These are phyloP conservation scores for Coccinonectria pachysandricola DNA, from an alignment of 2,329 filamentous ascomycete genomes.

Conservation along the genomic window DNA sequence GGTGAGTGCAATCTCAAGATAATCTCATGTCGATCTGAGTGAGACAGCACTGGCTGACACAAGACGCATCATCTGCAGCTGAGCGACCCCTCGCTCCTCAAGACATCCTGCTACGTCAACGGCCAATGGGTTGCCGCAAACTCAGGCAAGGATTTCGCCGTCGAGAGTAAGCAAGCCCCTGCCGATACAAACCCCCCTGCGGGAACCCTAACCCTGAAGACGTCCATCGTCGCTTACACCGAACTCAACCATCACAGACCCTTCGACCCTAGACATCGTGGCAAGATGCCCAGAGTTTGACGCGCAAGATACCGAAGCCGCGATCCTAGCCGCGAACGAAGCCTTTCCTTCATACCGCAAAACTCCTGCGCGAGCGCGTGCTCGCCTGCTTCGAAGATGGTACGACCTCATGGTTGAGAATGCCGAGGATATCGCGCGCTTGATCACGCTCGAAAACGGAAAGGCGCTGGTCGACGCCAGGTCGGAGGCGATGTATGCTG, in stretches of 20 bases:
- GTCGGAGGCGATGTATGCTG: constrained; percentile 47
- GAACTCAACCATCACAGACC: constrained; percentile 38
- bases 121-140: constrained; percentile 65
- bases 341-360: constrained; percentile 48
- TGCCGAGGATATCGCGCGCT: constrained; percentile 52
- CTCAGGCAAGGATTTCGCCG: constrained; percentile 64
- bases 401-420: constrained; percentile 58
- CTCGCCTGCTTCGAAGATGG: constrained; percentile 53
- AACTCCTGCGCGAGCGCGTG: constrained; percentile 48
- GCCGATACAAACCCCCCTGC: constrained; percentile 1
- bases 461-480: constrained; percentile 54
- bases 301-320: constrained; percentile 54
- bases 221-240: constrained; percentile 1
- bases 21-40: no score
- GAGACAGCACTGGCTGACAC: no score
- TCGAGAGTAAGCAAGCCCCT: constrained; percentile 39
- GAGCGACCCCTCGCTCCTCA: constrained; percentile 56
- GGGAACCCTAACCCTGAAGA: not conserved
- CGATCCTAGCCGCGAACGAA: constrained; percentile 57
- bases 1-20: no score
- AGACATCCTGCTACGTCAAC: constrained; percentile 62
- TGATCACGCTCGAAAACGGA: constrained; percentile 64
- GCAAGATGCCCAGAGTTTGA: constrained; percentile 65
- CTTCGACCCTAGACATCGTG: constrained; percentile 58
- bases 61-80: constrained; percentile 28